These are phyloP conservation scores for Cordyceps cateniannulata DNA, from an alignment of 2,329 filamentous ascomycete genomes.

Conservation along the genomic window DNA sequence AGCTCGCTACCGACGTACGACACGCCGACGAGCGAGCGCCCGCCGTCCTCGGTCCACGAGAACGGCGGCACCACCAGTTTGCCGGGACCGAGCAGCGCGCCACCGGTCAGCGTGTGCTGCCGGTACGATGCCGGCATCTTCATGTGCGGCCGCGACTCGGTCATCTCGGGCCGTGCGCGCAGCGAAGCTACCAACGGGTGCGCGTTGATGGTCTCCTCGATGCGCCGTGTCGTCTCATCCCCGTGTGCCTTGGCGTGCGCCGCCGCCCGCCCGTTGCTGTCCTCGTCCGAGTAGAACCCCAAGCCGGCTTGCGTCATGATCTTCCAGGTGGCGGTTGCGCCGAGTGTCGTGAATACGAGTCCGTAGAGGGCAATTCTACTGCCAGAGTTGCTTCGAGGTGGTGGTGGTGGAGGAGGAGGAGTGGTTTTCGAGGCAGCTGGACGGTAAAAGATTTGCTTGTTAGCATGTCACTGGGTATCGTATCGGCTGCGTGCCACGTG, in stretches of 20 bases:
- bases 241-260: slow-evolving; percentile 44
- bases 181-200: slow-evolving; percentile 70
- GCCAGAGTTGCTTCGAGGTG: slow-evolving; percentile 15
- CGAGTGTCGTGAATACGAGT: slow-evolving; percentile 24
- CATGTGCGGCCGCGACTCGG: slow-evolving; percentile 77
- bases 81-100: slow-evolving; percentile 67
- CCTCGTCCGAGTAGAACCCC: slow-evolving; percentile 52
- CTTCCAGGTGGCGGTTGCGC: slow-evolving; percentile 31
- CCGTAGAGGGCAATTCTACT: slow-evolving; percentile 23
- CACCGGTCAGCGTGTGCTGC: slow-evolving; percentile 71
- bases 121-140: slow-evolving; percentile 71
- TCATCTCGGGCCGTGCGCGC: slow-evolving; percentile 58
- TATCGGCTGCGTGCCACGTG: not conserved
- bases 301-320: slow-evolving; percentile 28
- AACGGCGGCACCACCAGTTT: slow-evolving; percentile 77
- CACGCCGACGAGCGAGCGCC: slow-evolving; percentile 64
- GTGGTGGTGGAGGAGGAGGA: not conserved
- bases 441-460: not conserved
- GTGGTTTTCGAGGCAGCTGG: slow-evolving; percentile 1
- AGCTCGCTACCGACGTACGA: slow-evolving; percentile 72
- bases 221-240: slow-evolving; percentile 47
- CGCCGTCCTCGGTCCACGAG: slow-evolving; percentile 64
- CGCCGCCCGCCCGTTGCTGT: slow-evolving; percentile 53
- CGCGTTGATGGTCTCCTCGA: slow-evolving; percentile 67
- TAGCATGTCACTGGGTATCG: not conserved